These are phyloP conservation scores for Boletus speciosus DNA, from an alignment of 768 basidiomycete species.

Conservation along the genomic window DNA sequence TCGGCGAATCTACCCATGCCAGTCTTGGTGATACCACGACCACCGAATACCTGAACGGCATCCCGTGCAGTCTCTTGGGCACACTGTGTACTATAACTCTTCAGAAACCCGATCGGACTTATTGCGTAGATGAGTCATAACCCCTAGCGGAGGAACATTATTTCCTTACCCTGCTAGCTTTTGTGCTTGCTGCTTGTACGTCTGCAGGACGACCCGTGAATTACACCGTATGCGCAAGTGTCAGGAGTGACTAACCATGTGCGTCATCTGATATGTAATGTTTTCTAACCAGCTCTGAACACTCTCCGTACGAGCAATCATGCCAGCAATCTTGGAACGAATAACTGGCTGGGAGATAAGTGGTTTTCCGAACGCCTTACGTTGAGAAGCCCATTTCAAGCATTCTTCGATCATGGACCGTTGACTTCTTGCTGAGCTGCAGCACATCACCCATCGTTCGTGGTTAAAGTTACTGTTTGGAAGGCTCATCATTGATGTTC, in stretches of 20 bases:
- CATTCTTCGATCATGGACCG: conserved; percentile 77
- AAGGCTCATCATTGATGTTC: conserved; percentile 10
- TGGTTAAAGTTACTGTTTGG: conserved; percentile 81
- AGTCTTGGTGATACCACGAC: conserved; percentile 76
- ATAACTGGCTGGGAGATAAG: conserved; percentile 83
- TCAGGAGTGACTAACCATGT: conserved; percentile 50
- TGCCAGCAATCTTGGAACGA: conserved; percentile 79
- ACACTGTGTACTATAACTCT: conserved; percentile 70
- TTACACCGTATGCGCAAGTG: background rate
- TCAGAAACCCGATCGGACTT: conserved; percentile 75
- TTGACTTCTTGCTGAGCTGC: conserved; percentile 67
- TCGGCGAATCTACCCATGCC: conserved; percentile 65
- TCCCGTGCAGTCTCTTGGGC: conserved; percentile 81
- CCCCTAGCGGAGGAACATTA: background rate
- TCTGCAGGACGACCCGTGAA: conserved; percentile 31
- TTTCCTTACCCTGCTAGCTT: conserved; percentile 64
- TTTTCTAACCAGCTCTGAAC: conserved; percentile 86
- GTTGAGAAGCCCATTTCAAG: conserved; percentile 85
- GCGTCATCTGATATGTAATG: conserved; percentile 82
- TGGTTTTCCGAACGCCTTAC: conserved; percentile 90
- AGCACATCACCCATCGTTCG: conserved; percentile 91
- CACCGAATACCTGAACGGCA: conserved; percentile 78
- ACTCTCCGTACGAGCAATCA: conserved; percentile 84
- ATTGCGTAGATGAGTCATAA: background rate
- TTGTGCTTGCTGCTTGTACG: conserved; percentile 69